Percentiles rank a stretch among this genome's conserved stretches.
Evolutionary conservation across 768 basidiomycete genomes (phyloP).

Genomic region (Suillus discolor): DNA sequence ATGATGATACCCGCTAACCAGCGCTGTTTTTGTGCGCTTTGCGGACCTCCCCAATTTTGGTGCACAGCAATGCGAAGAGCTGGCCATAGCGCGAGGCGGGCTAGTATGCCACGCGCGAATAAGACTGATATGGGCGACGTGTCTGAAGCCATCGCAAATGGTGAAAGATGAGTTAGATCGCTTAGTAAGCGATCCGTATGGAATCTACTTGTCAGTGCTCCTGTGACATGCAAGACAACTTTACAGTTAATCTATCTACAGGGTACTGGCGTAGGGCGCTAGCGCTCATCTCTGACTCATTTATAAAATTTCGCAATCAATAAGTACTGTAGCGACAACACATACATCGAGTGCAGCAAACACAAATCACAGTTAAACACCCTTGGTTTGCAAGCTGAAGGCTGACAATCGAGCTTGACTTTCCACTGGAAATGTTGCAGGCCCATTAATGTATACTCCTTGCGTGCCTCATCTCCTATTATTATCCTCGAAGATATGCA

Average conservation of each 20-base stretch:
- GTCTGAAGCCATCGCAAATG: constrained; percentile 1
- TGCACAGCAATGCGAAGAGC: constrained; percentile 85
- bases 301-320: too few relatives aligned
- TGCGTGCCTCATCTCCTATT: too few relatives aligned
- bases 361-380: not conserved
- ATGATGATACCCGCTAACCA: constrained; percentile 85
- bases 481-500: too few relatives aligned
- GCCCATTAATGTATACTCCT: too few relatives aligned
- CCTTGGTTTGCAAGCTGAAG: not conserved
- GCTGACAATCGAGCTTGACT: not conserved
- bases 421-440: not conserved
- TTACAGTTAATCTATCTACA: too few relatives aligned
- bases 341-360: too few relatives aligned
- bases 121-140: constrained; percentile 55
- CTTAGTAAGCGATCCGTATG: not conserved
- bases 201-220: too few relatives aligned
- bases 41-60: constrained; percentile 85
- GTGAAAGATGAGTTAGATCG: not conserved
- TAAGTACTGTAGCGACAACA: too few relatives aligned
- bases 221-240: too few relatives aligned
- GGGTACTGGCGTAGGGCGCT: too few relatives aligned
- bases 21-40: constrained; percentile 68
- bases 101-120: constrained; percentile 86
- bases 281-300: too few relatives aligned
- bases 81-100: constrained; percentile 83